These are phyloP conservation scores for Dothideomycetes sp. DNA, from an alignment of 2,329 filamentous ascomycete species.

Conservation along the genomic window DNA sequence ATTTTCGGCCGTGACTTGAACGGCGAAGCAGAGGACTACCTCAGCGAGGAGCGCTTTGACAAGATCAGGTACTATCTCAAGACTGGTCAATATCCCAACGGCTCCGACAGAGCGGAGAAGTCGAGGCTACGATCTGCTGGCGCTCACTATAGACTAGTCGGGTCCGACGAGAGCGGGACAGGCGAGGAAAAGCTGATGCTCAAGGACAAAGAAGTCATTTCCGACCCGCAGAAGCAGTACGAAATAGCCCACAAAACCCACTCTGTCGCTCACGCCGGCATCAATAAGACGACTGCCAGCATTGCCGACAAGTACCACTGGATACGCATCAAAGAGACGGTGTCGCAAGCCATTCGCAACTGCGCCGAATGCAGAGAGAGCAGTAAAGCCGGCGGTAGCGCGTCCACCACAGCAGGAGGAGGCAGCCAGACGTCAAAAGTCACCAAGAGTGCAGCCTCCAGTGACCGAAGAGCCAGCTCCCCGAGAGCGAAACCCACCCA, in stretches of 20 bases:
- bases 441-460: conserved; percentile 5
- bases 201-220: conserved; percentile 94
- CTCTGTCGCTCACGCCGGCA: conserved; percentile 68
- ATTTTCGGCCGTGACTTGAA: conserved; percentile 51
- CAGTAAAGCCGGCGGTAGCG: neutral
- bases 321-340: conserved; percentile 96
- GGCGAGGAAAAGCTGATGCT: conserved; percentile 80
- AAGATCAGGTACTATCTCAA: conserved; percentile 98
- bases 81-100: conserved; percentile 83
- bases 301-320: conserved; percentile 95
- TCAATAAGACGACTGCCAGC: conserved; percentile 94
- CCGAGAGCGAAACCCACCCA: neutral
- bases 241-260: conserved; percentile 76
- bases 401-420: conserved; percentile 1
- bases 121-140: conserved; percentile 85
- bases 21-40: conserved; percentile 64
- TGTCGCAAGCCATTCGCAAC: conserved; percentile 85
- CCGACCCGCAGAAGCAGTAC: conserved; percentile 80
- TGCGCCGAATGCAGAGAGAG: conserved; percentile 78
- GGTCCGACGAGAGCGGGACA: conserved; percentile 34
- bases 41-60: conserved; percentile 93
- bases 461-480: conserved; percentile 1
- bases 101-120: conserved; percentile 91
- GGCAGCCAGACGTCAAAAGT: conserved; percentile 1
- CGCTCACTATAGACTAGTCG: conserved; percentile 80